Evolutionary conservation across 2,329 filamentous ascomycete species (phyloP).

Genomic region (Trichoderma afroharzianum): DNA sequence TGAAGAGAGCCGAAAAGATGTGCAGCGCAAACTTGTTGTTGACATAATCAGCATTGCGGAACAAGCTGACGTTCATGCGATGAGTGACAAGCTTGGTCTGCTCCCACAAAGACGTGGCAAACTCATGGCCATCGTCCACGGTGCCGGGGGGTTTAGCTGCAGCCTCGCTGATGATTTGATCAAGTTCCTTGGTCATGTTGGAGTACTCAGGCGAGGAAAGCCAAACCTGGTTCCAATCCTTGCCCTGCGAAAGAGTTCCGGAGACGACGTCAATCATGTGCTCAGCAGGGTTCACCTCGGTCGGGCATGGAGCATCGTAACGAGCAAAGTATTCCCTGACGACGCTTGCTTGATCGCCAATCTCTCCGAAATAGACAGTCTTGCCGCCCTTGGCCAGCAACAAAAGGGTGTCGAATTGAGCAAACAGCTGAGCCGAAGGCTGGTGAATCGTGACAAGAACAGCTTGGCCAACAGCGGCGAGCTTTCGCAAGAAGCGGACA

Average conservation of each 20-base stretch:
- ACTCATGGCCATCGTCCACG: slow-evolving; percentile 59
- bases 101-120: slow-evolving; percentile 62
- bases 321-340: slow-evolving; percentile 62
- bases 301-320: slow-evolving; percentile 60
- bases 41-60: slow-evolving; percentile 63
- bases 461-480: slow-evolving; percentile 63
- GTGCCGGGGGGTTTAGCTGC: slow-evolving; percentile 38
- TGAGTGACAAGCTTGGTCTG: slow-evolving; percentile 63
- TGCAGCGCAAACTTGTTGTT: slow-evolving; percentile 61
- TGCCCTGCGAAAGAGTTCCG: slow-evolving; percentile 43
- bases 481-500: slow-evolving; percentile 61
- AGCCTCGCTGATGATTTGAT: slow-evolving; percentile 56
- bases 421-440: slow-evolving; percentile 63
- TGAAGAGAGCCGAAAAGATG: slow-evolving; percentile 53
- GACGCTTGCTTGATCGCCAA: slow-evolving; percentile 52
- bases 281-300: slow-evolving; percentile 67
- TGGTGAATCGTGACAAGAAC: slow-evolving; percentile 69
- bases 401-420: slow-evolving; percentile 63
- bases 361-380: slow-evolving; percentile 65
- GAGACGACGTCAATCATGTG: slow-evolving; percentile 66
- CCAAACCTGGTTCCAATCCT: slow-evolving; percentile 70
- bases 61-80: slow-evolving; percentile 61
- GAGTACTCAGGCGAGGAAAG: slow-evolving; percentile 58
- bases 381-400: slow-evolving; percentile 62
- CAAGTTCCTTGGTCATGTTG: slow-evolving; percentile 57